phyloP scores from a whole-genome alignment of 495 filamentous ascomycete species.

The Aspergillus bertholletiae region DNA sequence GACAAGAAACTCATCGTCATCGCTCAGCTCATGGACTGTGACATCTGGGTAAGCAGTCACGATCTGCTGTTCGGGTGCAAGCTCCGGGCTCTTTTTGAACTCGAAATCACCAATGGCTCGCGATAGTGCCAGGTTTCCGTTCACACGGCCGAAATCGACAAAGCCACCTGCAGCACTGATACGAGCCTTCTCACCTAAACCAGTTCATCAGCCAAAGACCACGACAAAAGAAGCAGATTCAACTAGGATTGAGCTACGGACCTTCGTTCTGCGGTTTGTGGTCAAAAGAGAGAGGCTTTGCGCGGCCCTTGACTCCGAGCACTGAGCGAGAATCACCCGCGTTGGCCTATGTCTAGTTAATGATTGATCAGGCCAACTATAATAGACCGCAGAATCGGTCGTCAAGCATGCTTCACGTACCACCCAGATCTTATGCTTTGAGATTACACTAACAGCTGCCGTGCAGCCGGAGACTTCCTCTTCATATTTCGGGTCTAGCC shows the following conservation, averaged over 20 bases:
- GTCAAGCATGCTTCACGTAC: constrained; percentile 50
- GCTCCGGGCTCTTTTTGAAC: constrained; percentile 98
- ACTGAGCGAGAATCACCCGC: constrained; percentile 94
- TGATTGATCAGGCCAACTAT: not conserved
- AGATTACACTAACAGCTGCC: constrained; percentile 83
- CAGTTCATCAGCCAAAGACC: constrained; percentile 13
- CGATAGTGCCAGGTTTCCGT: constrained; percentile 96
- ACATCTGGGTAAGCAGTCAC: constrained; percentile 97
- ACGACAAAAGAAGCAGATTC: constrained; percentile 3
- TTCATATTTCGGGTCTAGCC: constrained; percentile 86
- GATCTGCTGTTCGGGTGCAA: constrained; percentile 94
- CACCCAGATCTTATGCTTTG: constrained; percentile 88
- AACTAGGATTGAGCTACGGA: constrained; percentile 29
- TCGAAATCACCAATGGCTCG: constrained; percentile 98
- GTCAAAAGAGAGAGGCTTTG: constrained; percentile 95
- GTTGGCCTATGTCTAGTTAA: constrained; percentile 65
- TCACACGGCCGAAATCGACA: constrained; percentile 97
- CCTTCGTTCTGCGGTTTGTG: constrained; percentile 99
- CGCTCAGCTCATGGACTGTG: constrained; percentile 77
- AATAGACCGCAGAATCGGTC: not conserved
- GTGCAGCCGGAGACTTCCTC: constrained; percentile 98
- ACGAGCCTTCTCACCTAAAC: constrained; percentile 85
- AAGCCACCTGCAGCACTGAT: constrained; percentile 96
- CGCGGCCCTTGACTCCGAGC: constrained; percentile 89
- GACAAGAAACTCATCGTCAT: constrained; percentile 96